These are phyloP conservation scores for Neoboletus brunneissimus DNA, from an alignment of 768 basidiomycete genomes.

Conservation along the genomic window DNA sequence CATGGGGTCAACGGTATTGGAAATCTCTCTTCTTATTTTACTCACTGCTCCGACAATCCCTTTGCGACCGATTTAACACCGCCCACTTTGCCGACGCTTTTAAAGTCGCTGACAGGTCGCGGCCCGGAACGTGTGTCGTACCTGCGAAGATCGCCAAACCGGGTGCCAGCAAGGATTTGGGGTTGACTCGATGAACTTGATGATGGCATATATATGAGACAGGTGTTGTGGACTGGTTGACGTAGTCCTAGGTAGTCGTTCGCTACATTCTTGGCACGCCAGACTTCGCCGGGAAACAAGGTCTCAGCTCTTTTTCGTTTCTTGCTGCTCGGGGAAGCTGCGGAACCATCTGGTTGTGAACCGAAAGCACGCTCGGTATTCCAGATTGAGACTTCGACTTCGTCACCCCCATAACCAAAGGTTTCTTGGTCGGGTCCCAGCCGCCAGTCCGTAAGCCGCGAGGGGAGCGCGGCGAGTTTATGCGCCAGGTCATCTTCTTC, in stretches of 20 bases:
- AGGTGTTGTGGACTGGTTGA: constrained; percentile 73
- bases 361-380: constrained; percentile 58
- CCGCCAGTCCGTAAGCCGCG: constrained; percentile 66
- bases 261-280: constrained; percentile 85
- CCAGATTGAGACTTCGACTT: constrained; percentile 85
- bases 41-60: constrained; percentile 65
- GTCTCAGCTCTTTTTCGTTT: constrained; percentile 61
- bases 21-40: constrained; percentile 3
- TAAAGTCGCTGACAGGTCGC: constrained; percentile 69
- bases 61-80: constrained; percentile 59
- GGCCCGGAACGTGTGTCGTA: constrained; percentile 75
- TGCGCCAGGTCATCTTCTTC: constrained; percentile 24
- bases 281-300: constrained; percentile 70
- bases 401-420: constrained; percentile 83
- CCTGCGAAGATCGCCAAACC: constrained; percentile 66
- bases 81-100: constrained; percentile 53
- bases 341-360: constrained; percentile 16
- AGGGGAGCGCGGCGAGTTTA: constrained; percentile 52
- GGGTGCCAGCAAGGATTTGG: constrained; percentile 69
- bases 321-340: constrained; percentile 14
- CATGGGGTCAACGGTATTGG: not conserved
- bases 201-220: constrained; percentile 55
- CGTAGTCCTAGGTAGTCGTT: constrained; percentile 75
- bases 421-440: constrained; percentile 48
- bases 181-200: constrained; percentile 35